Conservation (phyloP, 2,329 filamentous ascomycete genomes). For the Sporothrix euskadiensis region DNA sequence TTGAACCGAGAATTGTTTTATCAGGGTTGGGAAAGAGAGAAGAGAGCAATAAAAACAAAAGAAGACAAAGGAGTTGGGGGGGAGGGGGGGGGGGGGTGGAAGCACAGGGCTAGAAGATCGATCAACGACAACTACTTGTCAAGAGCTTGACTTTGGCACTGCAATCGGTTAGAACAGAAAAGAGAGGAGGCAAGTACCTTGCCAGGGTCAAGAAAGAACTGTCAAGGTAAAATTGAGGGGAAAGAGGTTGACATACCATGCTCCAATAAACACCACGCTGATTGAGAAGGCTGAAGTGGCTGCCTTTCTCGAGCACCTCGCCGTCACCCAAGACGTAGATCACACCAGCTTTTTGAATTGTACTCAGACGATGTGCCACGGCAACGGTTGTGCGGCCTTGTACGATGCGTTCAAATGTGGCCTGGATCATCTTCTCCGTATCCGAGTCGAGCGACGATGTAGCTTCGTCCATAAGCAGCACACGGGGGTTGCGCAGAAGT, state of each 20-base stretch:
- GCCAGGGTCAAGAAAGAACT: neutral
- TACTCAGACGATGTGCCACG: slow-evolving; percentile 67
- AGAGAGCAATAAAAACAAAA: neutral
- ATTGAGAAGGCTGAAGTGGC: slow-evolving; percentile 52
- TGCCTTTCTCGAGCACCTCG: slow-evolving; percentile 57
- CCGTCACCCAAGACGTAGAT: slow-evolving; percentile 76
- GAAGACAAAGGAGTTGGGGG: neutral
- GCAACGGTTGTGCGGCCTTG: slow-evolving; percentile 66
- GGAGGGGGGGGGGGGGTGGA: no score
- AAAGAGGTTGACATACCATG: slow-evolving; percentile 49
- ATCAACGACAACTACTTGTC: slow-evolving; percentile 41
- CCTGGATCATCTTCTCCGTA: slow-evolving; percentile 61
- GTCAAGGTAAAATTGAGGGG: neutral
- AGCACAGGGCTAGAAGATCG: neutral
- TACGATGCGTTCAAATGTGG: slow-evolving; percentile 64
- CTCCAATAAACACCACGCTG: slow-evolving; percentile 58
- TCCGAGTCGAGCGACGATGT: slow-evolving; percentile 62
- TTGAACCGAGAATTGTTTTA: neutral
- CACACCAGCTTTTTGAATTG: slow-evolving; percentile 32
- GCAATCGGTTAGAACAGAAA: slow-evolving; percentile 24
- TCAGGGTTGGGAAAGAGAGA: neutral
- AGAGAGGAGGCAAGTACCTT: slow-evolving; percentile 18
- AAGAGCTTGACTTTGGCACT: slow-evolving; percentile 62
- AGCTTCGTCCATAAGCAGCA: slow-evolving; percentile 61
- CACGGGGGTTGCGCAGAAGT: slow-evolving; percentile 52